A percentile compares a stretch with the other conserved stretches of the same genome.
phyloP scores from a whole-genome alignment of 2,329 filamentous ascomycete genomes.

The Paramyrothecium roridum region DNA sequence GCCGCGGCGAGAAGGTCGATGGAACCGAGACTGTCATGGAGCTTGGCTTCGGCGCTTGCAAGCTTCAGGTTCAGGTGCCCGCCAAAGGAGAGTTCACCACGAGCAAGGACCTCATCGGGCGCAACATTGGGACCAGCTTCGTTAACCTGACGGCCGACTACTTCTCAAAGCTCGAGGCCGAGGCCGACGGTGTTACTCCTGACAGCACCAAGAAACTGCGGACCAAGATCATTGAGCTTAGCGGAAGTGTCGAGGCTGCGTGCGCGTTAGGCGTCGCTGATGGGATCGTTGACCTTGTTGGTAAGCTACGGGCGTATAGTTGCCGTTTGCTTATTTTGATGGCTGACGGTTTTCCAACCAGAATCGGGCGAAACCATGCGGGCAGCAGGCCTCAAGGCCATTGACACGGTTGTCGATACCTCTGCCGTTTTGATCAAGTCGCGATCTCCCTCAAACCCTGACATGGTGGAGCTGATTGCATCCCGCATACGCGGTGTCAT shows the following conservation, averaged over 20 bases:
- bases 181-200: constrained; percentile 36
- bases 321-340: too few relatives aligned
- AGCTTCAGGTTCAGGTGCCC: constrained; percentile 94
- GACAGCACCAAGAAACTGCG: constrained; percentile 52
- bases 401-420: constrained; percentile 87
- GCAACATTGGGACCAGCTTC: constrained; percentile 95
- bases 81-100: constrained; percentile 71
- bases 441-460: constrained; percentile 73
- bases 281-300: constrained; percentile 95
- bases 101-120: constrained; percentile 78
- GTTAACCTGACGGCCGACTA: constrained; percentile 79
- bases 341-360: constrained; percentile 28
- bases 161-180: constrained; percentile 73
- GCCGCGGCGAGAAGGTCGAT: constrained; percentile 38
- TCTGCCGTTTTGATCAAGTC: constrained; percentile 92
- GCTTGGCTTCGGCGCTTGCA: constrained; percentile 86
- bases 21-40: constrained; percentile 86
- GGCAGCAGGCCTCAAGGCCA: constrained; percentile 87
- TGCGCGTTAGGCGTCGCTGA: constrained; percentile 94
- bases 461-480: constrained; percentile 79
- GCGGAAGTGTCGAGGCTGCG: constrained; percentile 94
- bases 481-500: constrained; percentile 91
- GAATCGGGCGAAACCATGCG: constrained; percentile 99
- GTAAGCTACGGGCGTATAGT: constrained; percentile 49
- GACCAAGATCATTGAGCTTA: constrained; percentile 91